Base-by-base conservation (phyloP, 176 grass and related monocot genomes). In the Aegilops sharonensis region DNA sequence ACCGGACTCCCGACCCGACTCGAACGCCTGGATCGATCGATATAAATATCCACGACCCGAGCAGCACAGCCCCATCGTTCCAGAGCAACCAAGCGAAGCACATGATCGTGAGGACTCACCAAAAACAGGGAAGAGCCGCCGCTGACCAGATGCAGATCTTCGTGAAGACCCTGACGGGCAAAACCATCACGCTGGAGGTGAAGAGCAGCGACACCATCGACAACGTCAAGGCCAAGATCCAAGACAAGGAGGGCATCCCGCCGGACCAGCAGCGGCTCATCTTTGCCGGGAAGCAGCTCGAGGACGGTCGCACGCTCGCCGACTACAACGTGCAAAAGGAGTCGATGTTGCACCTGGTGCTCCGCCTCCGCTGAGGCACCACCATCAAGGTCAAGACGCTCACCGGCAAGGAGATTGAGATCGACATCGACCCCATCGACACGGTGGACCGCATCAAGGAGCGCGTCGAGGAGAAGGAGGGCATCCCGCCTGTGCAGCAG, bases 271-370 rank as follows among this genome's bases (percentile, higher is more conserved):
- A 91, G 85, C 91, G 95, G 0, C 91, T 97, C 81, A 95, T 97
- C 91, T 95, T 93, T 65, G 91, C 89, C 10, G 92, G 95, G 11
- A 97, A 95, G 87, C 91, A 93, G 87, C 95, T 97, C 13, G 85
- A 95, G 36, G 95, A 97, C 31, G 91, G 91, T 8, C 77, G 89
- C 74, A 97, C 92, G 6, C 95, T 97, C 39, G 92, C 91, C 31
- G 92, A 97, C 79, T 97, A 95, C 89, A 93, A 97, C 91, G 90
- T 97, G 79, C 92, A 97, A 82, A 97, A 97, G 82, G 91, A 95
- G 84, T 89, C 89, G 2, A 95, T 87, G 0, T 84, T 95, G 10
- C 94, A 95, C 68, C 80, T 95, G 34, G 93, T 95, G 45, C 88
- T 95, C 56, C 92, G 92, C 73, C 92, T 94, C 73, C 87, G 92